Evolutionary conservation across 805 yeast genomes (phyloP).

Genomic region (Candida palmyrensis): DNA sequence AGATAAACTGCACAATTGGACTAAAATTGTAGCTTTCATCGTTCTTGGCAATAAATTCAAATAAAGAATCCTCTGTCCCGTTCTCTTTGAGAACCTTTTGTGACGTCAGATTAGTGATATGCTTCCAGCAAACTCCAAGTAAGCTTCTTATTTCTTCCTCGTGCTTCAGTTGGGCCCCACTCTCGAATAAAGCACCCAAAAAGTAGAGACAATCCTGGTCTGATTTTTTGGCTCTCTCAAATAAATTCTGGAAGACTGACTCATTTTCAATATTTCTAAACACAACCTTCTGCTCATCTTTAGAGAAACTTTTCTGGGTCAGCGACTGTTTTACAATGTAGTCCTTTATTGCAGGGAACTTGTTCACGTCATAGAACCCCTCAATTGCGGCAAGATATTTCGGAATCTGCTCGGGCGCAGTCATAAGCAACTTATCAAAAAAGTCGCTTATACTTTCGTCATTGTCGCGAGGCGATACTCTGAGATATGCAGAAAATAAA

Average conservation of each 20-base stretch:
- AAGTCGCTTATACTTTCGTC: constrained; percentile 28
- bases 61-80: neutral
- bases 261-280: constrained; percentile 12
- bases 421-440: constrained; percentile 23
- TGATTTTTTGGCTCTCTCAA: constrained; percentile 8
- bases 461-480: constrained; percentile 11
- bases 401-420: constrained; percentile 14
- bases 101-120: neutral
- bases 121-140: constrained; percentile 3
- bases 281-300: constrained; percentile 16
- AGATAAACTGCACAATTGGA: neutral
- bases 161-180: neutral
- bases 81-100: neutral
- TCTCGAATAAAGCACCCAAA: neutral
- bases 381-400: constrained; percentile 11
- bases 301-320: constrained; percentile 12
- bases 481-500: constrained; percentile 13
- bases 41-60: neutral
- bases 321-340: constrained; percentile 27
- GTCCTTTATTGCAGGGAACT: constrained; percentile 18
- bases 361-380: constrained; percentile 1
- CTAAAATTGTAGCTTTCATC: neutral
- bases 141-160: neutral
- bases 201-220: constrained; percentile 8
- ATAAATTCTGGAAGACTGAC: constrained; percentile 14